Evolutionary conservation across 73 alveolate species (phyloP).

Genomic region (Blepharisma japonicum): DNA sequence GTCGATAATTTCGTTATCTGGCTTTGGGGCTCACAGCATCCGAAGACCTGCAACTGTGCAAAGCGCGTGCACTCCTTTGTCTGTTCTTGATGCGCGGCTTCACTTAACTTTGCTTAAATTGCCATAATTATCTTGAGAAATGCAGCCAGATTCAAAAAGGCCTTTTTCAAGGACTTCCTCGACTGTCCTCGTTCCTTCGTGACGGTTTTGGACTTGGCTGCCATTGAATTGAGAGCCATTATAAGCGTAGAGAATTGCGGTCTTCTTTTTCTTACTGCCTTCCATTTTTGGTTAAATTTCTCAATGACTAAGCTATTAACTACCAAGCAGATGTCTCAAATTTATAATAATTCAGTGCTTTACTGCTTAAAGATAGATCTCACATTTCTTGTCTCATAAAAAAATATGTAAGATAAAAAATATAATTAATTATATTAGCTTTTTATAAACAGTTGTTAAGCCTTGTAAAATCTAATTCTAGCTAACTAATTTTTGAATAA

Average conservation of each 20-base stretch:
- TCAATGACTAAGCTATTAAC: slow-evolving; percentile 20
- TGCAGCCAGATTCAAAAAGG: neutral
- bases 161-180: slow-evolving; percentile 29
- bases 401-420: slow-evolving; percentile 31
- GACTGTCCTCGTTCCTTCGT: slow-evolving; percentile 4
- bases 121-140: slow-evolving; percentile 57
- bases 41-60: slow-evolving; percentile 69
- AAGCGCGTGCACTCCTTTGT: slow-evolving; percentile 85
- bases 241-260: slow-evolving; percentile 29
- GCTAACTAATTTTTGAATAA: slow-evolving; percentile 69
- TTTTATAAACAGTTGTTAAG: slow-evolving; percentile 22
- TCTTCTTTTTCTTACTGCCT: slow-evolving; percentile 86
- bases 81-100: slow-evolving; percentile 87
- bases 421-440: neutral
- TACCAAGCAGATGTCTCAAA: slow-evolving; percentile 68
- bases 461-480: slow-evolving; percentile 41
- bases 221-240: slow-evolving; percentile 31
- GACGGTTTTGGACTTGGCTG: neutral
- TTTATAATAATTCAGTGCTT: slow-evolving; percentile 74
- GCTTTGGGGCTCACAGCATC: slow-evolving; percentile 40
- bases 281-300: slow-evolving; percentile 72
- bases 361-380: slow-evolving; percentile 79
- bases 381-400: slow-evolving; percentile 64
- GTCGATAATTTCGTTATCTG: slow-evolving; percentile 53
- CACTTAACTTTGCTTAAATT: slow-evolving; percentile 69